Evolutionary conservation across 169 alveolate genomes (phyloP), one percentile per base, ranked within the genome.

Genomic region (Amoebophrya sp.): DNA sequence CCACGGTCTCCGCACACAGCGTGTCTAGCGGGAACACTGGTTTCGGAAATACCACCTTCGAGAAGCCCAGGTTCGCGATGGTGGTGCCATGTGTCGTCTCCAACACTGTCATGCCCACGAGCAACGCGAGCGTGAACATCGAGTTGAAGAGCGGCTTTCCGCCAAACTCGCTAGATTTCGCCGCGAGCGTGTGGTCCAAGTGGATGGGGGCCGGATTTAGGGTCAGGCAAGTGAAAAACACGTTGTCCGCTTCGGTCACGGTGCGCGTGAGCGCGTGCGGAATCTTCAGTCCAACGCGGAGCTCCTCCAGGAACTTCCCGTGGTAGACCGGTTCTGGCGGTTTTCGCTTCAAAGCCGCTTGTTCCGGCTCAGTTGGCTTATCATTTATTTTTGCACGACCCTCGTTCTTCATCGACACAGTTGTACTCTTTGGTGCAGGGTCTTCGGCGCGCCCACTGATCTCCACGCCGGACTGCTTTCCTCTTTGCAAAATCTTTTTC

Each of bases 21-120:
- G 93, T 92, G 92, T 92, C 93, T 12, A 91, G 92, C 38, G n/a
- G 89, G 77, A 89, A 92, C 32, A 92, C 93, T 0, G 93, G 93
- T 35, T 77, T 40, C 41, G 93, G 93, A 35, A 92, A 92, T 7
- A 89, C 90, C 77, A 92, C 93, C 40, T 41, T 35, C 0, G 53
- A 35, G 41, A 77, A 77, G 23, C 40, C 29, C 54, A 23, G 90
- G 33, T 38, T 83, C 3, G 93, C 93, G n/a, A 92, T 92, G 23
- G 93, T 92, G 2, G 93, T 92, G 77, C 93, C 93, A 38, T 92
- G 93, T 0, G 93, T 92, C 0, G 93, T 92, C 77, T 92, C 93
- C 33, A 92, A 91, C 53, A 92, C 93, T 0, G 93, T 54, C 93
- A 92, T 92, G 77, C 93, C 93, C 77, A 92, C 93, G 89, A 92